These are phyloP conservation scores for Fusarium sp. DNA, from an alignment of 2,329 filamentous ascomycete species.

Conservation along the genomic window DNA sequence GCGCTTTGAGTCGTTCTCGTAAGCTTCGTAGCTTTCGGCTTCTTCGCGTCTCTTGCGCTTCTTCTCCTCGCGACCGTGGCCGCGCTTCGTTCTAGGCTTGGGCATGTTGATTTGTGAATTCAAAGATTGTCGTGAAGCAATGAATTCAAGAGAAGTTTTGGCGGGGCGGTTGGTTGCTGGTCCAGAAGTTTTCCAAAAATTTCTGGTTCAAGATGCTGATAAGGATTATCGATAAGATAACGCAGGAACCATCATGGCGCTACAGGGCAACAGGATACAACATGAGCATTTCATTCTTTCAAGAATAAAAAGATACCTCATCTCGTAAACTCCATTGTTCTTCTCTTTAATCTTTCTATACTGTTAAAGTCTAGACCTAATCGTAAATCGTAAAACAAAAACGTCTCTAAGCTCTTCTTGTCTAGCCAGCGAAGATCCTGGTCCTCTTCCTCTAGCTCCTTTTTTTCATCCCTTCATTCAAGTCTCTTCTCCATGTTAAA, in stretches of 20 bases:
- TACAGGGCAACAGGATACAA: neutral
- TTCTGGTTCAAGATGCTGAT: neutral
- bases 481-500: neutral
- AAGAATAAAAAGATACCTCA: neutral
- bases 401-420: neutral
- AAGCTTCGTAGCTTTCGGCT: constrained; percentile 27
- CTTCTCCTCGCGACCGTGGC: constrained; percentile 53
- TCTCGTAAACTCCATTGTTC: neutral
- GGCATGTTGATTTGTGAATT: constrained; percentile 50
- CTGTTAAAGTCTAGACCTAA: constrained; percentile 2
- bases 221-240: constrained; percentile 36
- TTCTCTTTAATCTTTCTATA: neutral
- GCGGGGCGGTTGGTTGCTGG: constrained; percentile 24
- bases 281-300: too few species aligned
- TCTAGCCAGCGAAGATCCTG: neutral
- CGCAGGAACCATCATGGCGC: neutral
- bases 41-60: constrained; percentile 54
- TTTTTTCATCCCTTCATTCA: neutral
- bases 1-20: constrained; percentile 41
- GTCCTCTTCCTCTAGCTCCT: neutral
- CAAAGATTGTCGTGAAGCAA: constrained; percentile 5
- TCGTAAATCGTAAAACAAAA: neutral
- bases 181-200: constrained; percentile 35
- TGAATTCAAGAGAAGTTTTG: constrained; percentile 16
- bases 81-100: constrained; percentile 58